Base-by-base conservation (phyloP, 2,329 filamentous ascomycete genomes). In the Monosporascus sp. region DNA sequence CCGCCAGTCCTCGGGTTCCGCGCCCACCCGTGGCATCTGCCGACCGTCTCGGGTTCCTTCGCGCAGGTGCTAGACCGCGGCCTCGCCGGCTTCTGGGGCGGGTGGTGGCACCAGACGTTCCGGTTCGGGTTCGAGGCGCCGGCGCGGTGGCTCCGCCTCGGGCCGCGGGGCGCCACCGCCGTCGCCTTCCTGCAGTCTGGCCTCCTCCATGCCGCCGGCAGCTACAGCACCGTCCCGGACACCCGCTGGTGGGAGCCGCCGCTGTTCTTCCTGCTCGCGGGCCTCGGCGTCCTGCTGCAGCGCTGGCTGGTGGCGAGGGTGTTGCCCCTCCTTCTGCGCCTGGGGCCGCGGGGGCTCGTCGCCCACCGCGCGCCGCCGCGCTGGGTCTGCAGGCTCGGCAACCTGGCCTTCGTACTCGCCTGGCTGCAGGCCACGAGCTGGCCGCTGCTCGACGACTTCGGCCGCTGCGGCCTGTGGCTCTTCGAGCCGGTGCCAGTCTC, bases 31-130 rank as follows among this genome's bases (percentile, higher is more conserved):
- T 83, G 79, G 80, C 73, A 76, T 48, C 74, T 77, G 55, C 75
- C 82, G 1, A 70, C 80, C 31, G 72, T 80, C 5, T 77, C 84
- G 54, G 86, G 88, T 14, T 74, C 74, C 20, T 72, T 79, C 52
- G 61, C 62, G 0, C 70, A 75, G 25, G 75, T 92, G 2, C 70
- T 85, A 11, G 82, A 90, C 56, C 76, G 82, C 54, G 92, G 93
- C 0, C 75, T 97, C 2, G 78, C 81, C 1, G 92, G 91, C 1
- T 88, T 87, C 71, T 97, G 93, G 93, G 85, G 88, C 45, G 77
- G 76, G 22, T 93, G 84, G 79, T 97, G 93, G 93, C 93, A 97
- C 68, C 92, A 97, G 70, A 85, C 87, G 3, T 95, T 96, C 72
- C 87, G 91, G 1, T 79, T 84, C 52, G 83, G 82, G 2, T 91